Evolutionary conservation across 768 basidiomycete species (phyloP).

Genomic region (Auricularia sp.): DNA sequence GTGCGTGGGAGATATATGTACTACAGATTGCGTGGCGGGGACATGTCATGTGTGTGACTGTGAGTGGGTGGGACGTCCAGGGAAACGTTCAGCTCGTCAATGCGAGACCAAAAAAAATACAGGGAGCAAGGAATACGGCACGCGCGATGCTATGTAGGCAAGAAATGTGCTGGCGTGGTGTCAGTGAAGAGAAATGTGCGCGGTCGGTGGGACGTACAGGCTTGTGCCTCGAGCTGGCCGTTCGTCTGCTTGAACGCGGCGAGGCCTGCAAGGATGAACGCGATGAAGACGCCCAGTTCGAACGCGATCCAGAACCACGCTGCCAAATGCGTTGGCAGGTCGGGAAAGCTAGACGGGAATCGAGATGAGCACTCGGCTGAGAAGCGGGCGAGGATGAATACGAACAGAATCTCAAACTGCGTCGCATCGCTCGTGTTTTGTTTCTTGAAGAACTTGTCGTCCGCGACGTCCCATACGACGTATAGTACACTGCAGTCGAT

Average conservation of each 20-base stretch:
- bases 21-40: slow-evolving; percentile 1
- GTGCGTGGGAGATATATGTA: too few species aligned
- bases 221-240: slow-evolving; percentile 59
- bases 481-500: slow-evolving; percentile 53
- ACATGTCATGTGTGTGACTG: neutral
- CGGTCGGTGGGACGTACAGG: slow-evolving; percentile 36
- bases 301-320: slow-evolving; percentile 49
- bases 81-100: too few species aligned
- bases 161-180: too few species aligned
- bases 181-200: neutral
- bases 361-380: too few species aligned
- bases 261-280: slow-evolving; percentile 39
- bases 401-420: slow-evolving; percentile 66
- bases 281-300: slow-evolving; percentile 59
- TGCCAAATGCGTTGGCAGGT: neutral
- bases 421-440: slow-evolving; percentile 88
- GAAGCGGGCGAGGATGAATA: neutral
- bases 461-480: slow-evolving; percentile 88
- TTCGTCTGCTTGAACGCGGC: slow-evolving; percentile 31
- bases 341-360: neutral
- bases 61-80: too few species aligned
- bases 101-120: too few species aligned
- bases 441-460: slow-evolving; percentile 92
- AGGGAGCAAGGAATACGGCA: too few species aligned
- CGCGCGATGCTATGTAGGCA: too few species aligned